Conservation (phyloP, 768 basidiomycete species). For the Suillus bovinus region DNA sequence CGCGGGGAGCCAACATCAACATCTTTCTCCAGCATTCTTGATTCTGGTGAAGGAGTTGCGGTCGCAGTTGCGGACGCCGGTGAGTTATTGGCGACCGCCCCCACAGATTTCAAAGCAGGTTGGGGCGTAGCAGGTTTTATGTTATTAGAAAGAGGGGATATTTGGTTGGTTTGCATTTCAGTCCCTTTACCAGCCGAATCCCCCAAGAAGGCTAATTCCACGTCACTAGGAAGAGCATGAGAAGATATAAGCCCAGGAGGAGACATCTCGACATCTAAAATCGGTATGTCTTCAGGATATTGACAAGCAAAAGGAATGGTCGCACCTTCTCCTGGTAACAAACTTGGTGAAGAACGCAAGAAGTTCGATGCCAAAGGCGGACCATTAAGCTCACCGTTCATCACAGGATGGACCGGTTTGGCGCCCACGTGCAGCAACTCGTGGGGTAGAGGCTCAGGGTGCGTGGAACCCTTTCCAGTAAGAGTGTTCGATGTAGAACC, state of each 20-base stretch:
- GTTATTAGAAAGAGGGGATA: background rate
- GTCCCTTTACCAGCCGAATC: background rate
- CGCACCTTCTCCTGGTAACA: conserved; percentile 1
- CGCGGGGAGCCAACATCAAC: conserved; percentile 12
- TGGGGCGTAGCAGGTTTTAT: background rate
- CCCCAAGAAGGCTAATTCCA: background rate
- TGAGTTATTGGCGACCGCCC: background rate
- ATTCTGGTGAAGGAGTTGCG: conserved; percentile 14
- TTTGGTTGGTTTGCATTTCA: conserved; percentile 1
- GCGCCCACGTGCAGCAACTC: conserved; percentile 24
- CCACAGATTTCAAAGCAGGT: background rate
- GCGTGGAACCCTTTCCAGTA: background rate
- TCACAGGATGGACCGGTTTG: conserved; percentile 16
- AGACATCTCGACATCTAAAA: conserved; percentile 7
- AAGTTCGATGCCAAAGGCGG: conserved; percentile 12
- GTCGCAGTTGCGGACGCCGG: conserved; percentile 17
- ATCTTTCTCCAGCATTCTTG: conserved; percentile 18
- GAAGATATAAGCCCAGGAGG: conserved; percentile 6
- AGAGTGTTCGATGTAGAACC: conserved; percentile 14
- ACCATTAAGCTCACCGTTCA: conserved; percentile 15
- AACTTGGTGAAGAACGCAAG: background rate
- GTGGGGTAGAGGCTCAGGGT: conserved; percentile 24
- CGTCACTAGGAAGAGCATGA: conserved; percentile 1
- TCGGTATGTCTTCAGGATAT: conserved; percentile 5
- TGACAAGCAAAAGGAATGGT: background rate